phyloP scores from a whole-genome alignment of 2,329 filamentous ascomycete genomes.

The Penicillium sp. region DNA sequence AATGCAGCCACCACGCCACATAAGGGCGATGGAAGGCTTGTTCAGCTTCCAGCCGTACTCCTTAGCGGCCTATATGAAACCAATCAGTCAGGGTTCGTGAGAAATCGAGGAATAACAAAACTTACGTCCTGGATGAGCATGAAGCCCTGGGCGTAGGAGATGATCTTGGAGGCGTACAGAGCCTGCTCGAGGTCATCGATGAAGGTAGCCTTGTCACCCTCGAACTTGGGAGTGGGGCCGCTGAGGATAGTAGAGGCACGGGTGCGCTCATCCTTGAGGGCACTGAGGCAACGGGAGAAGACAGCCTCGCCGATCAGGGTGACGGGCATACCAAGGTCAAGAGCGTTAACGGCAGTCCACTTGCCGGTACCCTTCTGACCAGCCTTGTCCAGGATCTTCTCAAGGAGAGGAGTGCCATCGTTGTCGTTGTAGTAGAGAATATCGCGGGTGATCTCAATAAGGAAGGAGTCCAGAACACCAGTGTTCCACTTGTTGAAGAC shows the following conservation, averaged over 20 bases:
- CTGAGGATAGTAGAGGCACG: constrained; percentile 77
- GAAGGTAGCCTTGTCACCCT: constrained; percentile 89
- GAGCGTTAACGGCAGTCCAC: constrained; percentile 99
- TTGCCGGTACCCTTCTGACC: constrained; percentile 99
- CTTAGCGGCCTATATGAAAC: constrained; percentile 70
- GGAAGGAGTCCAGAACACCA: constrained; percentile 97
- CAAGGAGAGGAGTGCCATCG: constrained; percentile 83
- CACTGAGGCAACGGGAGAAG: constrained; percentile 89
- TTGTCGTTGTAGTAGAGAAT: constrained; percentile 99
- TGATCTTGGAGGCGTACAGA: constrained; percentile 99
- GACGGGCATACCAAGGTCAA: constrained; percentile 97
- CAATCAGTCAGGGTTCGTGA: constrained; percentile 2
- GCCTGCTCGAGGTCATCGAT: constrained; percentile 97
- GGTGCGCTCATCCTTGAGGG: constrained; percentile 88
- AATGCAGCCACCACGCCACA: constrained; percentile 99
- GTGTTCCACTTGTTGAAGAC: constrained; percentile 97
- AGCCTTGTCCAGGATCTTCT: constrained; percentile 98
- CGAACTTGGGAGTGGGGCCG: constrained; percentile 76
- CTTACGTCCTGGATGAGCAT: constrained; percentile 98
- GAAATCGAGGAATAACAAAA: constrained; percentile 10
- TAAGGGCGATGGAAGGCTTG: constrained; percentile 99
- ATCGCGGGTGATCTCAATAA: constrained; percentile 98
- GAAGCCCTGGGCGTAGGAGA: constrained; percentile 99
- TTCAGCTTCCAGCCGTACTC: constrained; percentile 99
- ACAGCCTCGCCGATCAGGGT: constrained; percentile 97